A percentile compares a stretch with the other conserved stretches of the same genome.
Conservation (phyloP, 1,284 basidiomycete species). For the Leccinum fallax region DNA sequence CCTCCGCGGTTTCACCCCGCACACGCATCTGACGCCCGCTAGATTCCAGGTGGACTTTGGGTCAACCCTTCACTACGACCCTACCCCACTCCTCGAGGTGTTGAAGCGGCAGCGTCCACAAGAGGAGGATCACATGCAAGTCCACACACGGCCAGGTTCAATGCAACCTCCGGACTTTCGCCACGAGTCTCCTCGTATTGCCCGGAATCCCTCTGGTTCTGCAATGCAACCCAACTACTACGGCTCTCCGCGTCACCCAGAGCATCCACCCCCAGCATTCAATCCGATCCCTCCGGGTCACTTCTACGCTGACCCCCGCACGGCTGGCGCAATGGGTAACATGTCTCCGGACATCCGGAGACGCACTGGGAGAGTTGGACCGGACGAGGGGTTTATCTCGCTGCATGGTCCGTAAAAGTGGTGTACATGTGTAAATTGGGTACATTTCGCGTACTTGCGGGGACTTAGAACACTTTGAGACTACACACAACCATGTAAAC, state of each 20-base stretch:
- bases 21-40: constrained; percentile 7
- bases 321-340: constrained; percentile 35
- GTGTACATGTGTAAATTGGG: neutral
- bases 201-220: constrained; percentile 31
- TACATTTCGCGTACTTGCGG: neutral
- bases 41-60: constrained; percentile 52
- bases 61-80: constrained; percentile 57
- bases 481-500: constrained; percentile 4
- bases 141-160: constrained; percentile 22
- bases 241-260: constrained; percentile 38
- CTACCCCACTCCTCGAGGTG: constrained; percentile 45
- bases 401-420: constrained; percentile 34
- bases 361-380: constrained; percentile 34
- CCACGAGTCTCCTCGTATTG: constrained; percentile 34
- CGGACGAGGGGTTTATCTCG: constrained; percentile 37
- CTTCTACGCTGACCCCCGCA: constrained; percentile 38
- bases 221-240: constrained; percentile 37
- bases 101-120: constrained; percentile 39
- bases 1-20: neutral
- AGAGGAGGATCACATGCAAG: constrained; percentile 32
- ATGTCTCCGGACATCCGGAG: constrained; percentile 43
- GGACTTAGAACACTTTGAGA: neutral
- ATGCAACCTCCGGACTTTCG: constrained; percentile 40
- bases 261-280: constrained; percentile 33
- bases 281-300: constrained; percentile 36